Evolutionary conservation across 306 rosid genomes (phyloP).

Genomic region (Vigna mungo): DNA sequence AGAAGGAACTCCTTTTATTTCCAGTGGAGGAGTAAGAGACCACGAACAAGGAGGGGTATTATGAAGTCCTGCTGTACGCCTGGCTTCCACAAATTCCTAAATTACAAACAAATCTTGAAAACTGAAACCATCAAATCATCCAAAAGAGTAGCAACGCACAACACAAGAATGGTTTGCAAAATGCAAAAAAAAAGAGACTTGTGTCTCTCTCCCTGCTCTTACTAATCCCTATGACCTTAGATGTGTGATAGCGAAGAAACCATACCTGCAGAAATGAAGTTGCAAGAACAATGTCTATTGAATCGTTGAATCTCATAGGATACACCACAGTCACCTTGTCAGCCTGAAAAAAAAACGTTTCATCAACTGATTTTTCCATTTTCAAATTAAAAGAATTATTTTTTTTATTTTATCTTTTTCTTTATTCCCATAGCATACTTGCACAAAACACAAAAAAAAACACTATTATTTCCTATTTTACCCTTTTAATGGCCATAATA

Average conservation of each 20-base stretch:
- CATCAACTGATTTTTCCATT: slow-evolving; percentile 31
- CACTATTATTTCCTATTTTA: neutral
- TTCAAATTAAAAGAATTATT: slow-evolving; percentile 15
- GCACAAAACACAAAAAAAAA: neutral
- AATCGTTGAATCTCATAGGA: slow-evolving; percentile 96
- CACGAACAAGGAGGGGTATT: slow-evolving; percentile 88
- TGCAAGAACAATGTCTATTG: slow-evolving; percentile 86
- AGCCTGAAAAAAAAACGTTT: slow-evolving; percentile 59
- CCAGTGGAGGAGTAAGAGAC: slow-evolving; percentile 83
- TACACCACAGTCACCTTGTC: slow-evolving; percentile 90
- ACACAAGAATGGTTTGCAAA: slow-evolving; percentile 37
- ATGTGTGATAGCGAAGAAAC: slow-evolving; percentile 30
- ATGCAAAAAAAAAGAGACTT: slow-evolving; percentile 26
- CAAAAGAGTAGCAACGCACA: slow-evolving; percentile 39
- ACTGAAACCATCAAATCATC: slow-evolving; percentile 45
- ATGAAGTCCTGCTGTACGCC: slow-evolving; percentile 85
- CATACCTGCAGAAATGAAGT: slow-evolving; percentile 96
- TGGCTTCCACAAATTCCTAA: slow-evolving; percentile 98
- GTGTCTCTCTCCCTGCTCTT: slow-evolving; percentile 18
- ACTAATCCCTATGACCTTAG: slow-evolving; percentile 31
- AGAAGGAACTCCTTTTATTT: slow-evolving; percentile 71
- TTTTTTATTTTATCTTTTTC: neutral
- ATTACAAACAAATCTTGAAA: slow-evolving; percentile 43
- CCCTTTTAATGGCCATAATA: too few relatives aligned
- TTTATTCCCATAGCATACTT: slow-evolving; percentile 27